Percentiles rank a stretch among this genome's conserved stretches.
phyloP scores from a whole-genome alignment of 2,329 filamentous ascomycete species.

The Aspergillaceae sp. region DNA sequence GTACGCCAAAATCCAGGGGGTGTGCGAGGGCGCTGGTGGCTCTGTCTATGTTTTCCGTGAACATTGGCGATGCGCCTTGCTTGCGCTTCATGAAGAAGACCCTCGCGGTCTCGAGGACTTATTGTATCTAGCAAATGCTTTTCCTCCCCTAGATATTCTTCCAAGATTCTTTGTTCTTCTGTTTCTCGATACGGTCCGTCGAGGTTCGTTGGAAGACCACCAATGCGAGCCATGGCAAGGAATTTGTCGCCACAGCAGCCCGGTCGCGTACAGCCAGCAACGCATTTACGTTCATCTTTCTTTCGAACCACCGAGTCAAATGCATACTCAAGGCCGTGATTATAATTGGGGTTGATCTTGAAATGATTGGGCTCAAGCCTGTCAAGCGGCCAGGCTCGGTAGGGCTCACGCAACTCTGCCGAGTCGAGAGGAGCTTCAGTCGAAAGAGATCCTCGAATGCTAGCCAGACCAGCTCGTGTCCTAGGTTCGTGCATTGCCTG shows the following conservation, averaged over 20 bases:
- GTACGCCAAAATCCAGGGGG: slow-evolving; percentile 87
- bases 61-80: slow-evolving; percentile 63
- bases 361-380: slow-evolving; percentile 63
- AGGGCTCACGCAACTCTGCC: slow-evolving; percentile 25
- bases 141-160: slow-evolving; percentile 48
- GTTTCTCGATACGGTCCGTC: slow-evolving; percentile 6
- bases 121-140: slow-evolving; percentile 38
- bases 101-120: slow-evolving; percentile 52
- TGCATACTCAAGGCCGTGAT: slow-evolving; percentile 63
- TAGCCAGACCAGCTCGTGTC: not conserved
- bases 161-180: slow-evolving; percentile 27
- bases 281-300: slow-evolving; percentile 57
- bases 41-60: slow-evolving; percentile 68
- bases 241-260: slow-evolving; percentile 70
- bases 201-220: slow-evolving; percentile 22
- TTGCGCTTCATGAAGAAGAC: slow-evolving; percentile 66
- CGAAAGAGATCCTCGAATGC: not conserved
- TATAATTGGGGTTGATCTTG: slow-evolving; percentile 66
- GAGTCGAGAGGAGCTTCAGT: not conserved
- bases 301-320: slow-evolving; percentile 67
- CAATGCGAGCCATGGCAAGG: slow-evolving; percentile 51
- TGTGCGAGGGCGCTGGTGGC: slow-evolving; percentile 60
- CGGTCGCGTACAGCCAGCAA: slow-evolving; percentile 65
- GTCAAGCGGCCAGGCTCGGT: slow-evolving; percentile 51
- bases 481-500: not conserved